Base-by-base conservation (phyloP, 352 stramenopile genomes). In the Blastocystis sp. region DNA sequence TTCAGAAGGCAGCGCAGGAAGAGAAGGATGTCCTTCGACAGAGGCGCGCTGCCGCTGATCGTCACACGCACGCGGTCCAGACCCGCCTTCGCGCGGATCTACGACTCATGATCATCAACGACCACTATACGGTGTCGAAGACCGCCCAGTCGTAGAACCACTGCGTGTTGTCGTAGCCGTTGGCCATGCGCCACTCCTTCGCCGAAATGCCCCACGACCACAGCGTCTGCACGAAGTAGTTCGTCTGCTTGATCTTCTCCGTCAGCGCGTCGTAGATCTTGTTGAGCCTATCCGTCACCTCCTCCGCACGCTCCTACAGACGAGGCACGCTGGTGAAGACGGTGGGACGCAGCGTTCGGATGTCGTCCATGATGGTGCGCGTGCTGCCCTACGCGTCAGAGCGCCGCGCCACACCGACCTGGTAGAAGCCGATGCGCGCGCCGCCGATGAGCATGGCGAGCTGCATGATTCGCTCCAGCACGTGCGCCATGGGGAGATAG, bases 401-500 rank as follows among this genome's bases (percentile, higher is more conserved):
- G 6, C 10, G 10, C 19, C n/a, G 19, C 16, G 19, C 12, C 4
- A 71, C 31, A 60, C 4, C 26, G 3, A 82, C 74, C 41, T 89
- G 79, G 31, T 67, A 89, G 91, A 98, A 98, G 0, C 95, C 96
- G 31, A 98, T 93, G 50, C 93, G 93, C 12, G 92, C 94, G 2
- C 96, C 96, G 12, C 90, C 81, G 12, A 91, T 91, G n/a, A 98
- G 92, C n/a, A 96, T 91, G 65, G 93, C 92, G n/a, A 91, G 89
- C 19, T 95, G 92, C 39, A 98, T 93, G 13, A 94, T 93, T 12
- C 96, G 93, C 93, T 99, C 96, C 81, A 98, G 97, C 80, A 98
- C 97, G 91, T 99, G 97, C 1, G 96, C 94, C 29, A 98, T 91
- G 24, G 97, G 97, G 63, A 99, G 92, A 91, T 98, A 98, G 3